Evolutionary conservation across 1,284 basidiomycete species (phyloP).

Genomic region (Rhodotorula mucilaginosa): DNA sequence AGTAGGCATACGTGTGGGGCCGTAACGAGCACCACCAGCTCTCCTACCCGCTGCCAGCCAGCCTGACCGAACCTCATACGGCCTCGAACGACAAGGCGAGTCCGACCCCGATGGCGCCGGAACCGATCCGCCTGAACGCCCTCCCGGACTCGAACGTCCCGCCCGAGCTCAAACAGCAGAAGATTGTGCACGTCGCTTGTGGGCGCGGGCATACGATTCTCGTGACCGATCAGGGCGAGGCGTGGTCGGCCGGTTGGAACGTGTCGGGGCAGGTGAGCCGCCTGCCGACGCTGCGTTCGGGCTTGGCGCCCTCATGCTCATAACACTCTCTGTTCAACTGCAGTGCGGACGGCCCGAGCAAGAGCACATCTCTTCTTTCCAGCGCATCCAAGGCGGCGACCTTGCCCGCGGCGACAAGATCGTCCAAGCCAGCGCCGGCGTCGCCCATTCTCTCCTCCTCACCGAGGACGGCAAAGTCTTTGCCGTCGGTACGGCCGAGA

Average conservation of each 20-base stretch:
- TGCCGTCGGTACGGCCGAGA: slow-evolving; percentile 84
- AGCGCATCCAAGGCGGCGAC: slow-evolving; percentile 57
- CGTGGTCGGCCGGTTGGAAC: slow-evolving; percentile 83
- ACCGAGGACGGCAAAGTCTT: slow-evolving; percentile 80
- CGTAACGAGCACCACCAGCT: slow-evolving; percentile 59
- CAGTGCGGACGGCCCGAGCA: slow-evolving; percentile 67
- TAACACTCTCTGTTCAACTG: too few relatives aligned
- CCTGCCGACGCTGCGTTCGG: background rate
- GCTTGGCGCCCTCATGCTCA: too few relatives aligned
- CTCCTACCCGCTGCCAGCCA: slow-evolving; percentile 42
- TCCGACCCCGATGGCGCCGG: slow-evolving; percentile 55
- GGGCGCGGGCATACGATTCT: slow-evolving; percentile 79
- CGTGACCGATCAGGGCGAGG: slow-evolving; percentile 72
- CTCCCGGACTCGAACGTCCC: slow-evolving; percentile 44
- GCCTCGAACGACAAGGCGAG: slow-evolving; percentile 58
- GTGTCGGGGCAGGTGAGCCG: slow-evolving; percentile 63
- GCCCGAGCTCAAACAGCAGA: slow-evolving; percentile 59
- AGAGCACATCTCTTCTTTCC: slow-evolving; percentile 66
- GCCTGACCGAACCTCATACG: slow-evolving; percentile 43
- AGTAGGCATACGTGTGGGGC: slow-evolving; percentile 75
- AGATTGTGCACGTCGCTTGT: slow-evolving; percentile 75
- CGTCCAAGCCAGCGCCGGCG: slow-evolving; percentile 71
- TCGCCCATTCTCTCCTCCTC: slow-evolving; percentile 77
- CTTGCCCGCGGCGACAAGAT: slow-evolving; percentile 59
- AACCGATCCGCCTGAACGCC: slow-evolving; percentile 57